Base-by-base conservation (phyloP, 1,284 basidiomycete genomes). In the Ustilago curta region DNA sequence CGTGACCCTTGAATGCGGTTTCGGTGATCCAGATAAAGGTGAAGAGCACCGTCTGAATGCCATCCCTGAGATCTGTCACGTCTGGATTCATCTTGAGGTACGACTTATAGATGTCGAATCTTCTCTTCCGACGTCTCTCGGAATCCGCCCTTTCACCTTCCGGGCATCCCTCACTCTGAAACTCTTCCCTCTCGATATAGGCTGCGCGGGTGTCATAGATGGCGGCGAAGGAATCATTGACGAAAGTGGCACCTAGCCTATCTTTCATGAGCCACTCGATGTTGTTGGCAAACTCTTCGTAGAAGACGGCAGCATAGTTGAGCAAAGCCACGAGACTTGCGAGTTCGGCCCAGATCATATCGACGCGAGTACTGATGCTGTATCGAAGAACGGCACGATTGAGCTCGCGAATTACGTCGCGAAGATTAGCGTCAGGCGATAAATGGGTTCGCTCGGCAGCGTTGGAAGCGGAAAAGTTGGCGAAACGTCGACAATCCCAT, bases 21-120 rank as follows among this genome's bases (percentile, higher is more conserved):
- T 72, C 45, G 52, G 54, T 51, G 63, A 72, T 67, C 70, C 70
- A 72, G 5, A 51, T 42, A 12, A 72, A 62, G 2, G 63, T 67
- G 43, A 63, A 66, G n/a, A 67, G 23, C 14, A 72, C 48, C 31
- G 49, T 45, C 48, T 72, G 70, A 5, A 55, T 52, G 8, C 63
- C 63, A 19, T 72, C 59, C n/a, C 64, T 42, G 8, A 72, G 32
- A 21, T 72, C 70, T 14, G 45, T 48, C 25, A 43, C 43, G 12
- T 72, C 63, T 2, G 70, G 69, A 4, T 59, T 37, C 27, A 54
- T 42, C 3, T 23, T 42, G 19, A 5, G 8, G 27, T 23, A 54
- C 11, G 37, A 19, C 14, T 23, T 43, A 11, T 21, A 18, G 42
- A 62, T 56, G 2, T n/a, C n/a, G 4, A 31, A 1, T 19, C 31